phyloP scores from a whole-genome alignment of 768 basidiomycete genomes.

The Rhodotorula kratochvilovae region DNA sequence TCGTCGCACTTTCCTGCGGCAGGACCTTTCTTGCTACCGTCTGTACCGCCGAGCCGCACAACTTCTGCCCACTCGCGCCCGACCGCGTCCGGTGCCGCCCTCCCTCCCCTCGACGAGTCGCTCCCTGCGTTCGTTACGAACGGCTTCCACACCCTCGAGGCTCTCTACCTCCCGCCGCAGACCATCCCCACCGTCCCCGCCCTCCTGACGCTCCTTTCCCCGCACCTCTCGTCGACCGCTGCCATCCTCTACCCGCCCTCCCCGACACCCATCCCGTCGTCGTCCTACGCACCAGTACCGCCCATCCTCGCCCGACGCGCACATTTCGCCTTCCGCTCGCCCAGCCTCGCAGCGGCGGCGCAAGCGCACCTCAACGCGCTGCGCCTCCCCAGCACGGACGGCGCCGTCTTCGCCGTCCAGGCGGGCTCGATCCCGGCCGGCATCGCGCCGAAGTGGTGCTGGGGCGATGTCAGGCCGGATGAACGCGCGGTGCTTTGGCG shows the following conservation, averaged over 20 bases:
- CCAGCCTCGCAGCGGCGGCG: not conserved
- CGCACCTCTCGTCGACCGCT: not conserved
- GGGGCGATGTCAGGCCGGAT: conserved; percentile 2
- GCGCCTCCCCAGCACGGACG: not conserved
- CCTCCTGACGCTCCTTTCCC: not conserved
- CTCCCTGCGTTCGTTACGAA: not conserved
- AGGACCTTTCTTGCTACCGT: not conserved
- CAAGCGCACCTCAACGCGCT: not conserved
- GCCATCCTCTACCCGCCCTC: not conserved
- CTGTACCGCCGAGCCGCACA: not conserved
- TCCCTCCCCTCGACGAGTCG: not conserved
- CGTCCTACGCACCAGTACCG: not conserved
- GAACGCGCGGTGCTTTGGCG: not conserved
- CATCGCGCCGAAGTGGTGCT: not conserved
- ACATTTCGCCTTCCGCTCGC: not conserved
- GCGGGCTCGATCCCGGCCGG: not conserved
- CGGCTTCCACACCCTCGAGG: not conserved
- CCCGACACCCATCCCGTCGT: not conserved
- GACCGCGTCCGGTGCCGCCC: not conserved
- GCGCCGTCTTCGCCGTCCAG: not conserved
- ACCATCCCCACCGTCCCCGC: not conserved
- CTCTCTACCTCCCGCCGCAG: not conserved
- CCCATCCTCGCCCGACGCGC: not conserved
- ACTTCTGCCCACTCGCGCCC: not conserved
- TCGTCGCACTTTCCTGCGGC: too few species aligned